Evolutionary conservation across 257 asterid genomes (phyloP).

Genomic region (Ocimum tenuiflorum): DNA sequence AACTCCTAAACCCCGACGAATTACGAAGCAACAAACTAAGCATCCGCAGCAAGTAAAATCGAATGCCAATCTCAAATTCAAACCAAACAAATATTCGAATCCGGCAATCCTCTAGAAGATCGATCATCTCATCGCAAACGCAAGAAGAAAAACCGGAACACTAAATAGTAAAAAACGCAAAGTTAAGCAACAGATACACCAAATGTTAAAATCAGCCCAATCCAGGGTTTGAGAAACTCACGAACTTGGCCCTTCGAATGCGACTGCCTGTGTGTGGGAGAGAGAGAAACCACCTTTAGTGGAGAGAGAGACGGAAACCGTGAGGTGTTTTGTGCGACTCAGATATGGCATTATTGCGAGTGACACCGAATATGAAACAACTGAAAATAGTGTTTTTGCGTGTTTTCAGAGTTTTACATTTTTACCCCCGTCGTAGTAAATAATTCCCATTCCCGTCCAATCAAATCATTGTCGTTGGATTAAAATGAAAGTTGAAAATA

Average conservation of each 20-base stretch:
- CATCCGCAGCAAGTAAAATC: background rate
- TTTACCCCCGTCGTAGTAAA: slow-evolving; percentile 6
- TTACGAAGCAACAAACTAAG: background rate
- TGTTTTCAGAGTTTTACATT: background rate
- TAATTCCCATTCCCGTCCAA: background rate
- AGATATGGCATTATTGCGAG: slow-evolving; percentile 24
- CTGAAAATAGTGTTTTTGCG: background rate
- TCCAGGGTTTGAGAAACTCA: slow-evolving; percentile 39
- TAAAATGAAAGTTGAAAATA: background rate
- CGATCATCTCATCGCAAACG: slow-evolving; percentile 15
- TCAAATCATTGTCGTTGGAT: background rate
- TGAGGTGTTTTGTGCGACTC: slow-evolving; percentile 13
- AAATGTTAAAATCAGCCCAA: slow-evolving; percentile 13
- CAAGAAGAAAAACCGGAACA: background rate
- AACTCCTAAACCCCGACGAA: slow-evolving; percentile 19
- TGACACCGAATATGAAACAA: slow-evolving; percentile 20
- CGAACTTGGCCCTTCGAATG: slow-evolving; percentile 22
- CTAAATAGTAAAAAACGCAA: background rate
- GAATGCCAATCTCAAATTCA: slow-evolving; percentile 9
- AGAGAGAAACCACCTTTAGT: background rate
- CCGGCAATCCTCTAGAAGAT: slow-evolving; percentile 25
- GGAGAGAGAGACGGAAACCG: slow-evolving; percentile 9
- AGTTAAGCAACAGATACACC: slow-evolving; percentile 12
- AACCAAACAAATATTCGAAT: background rate
- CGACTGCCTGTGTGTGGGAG: slow-evolving; percentile 11